phyloP scores from a whole-genome alignment of 2,329 filamentous ascomycete species.

The Amphichorda felina region DNA sequence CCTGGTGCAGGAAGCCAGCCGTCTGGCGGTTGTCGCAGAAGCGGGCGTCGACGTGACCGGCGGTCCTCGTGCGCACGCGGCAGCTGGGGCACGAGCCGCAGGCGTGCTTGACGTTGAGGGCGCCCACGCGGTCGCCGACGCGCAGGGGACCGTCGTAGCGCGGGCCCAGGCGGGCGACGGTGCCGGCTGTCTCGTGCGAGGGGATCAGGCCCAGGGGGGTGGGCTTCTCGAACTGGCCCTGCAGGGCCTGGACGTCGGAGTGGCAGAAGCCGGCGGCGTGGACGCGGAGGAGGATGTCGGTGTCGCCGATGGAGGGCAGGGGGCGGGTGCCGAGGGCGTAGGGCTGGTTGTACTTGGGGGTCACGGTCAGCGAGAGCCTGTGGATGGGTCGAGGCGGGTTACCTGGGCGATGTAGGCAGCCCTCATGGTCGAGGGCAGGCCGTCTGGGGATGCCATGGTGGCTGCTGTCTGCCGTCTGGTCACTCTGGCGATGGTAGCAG shows the following conservation, averaged over 20 bases:
- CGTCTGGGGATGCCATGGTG: not conserved
- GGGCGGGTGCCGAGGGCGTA: slow-evolving; percentile 11
- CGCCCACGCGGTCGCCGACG: slow-evolving; percentile 21
- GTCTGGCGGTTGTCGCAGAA: slow-evolving; percentile 18
- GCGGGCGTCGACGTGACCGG: slow-evolving; percentile 12
- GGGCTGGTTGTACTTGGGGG: slow-evolving; percentile 14
- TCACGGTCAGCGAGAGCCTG: not conserved
- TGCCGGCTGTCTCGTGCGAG: slow-evolving; percentile 23
- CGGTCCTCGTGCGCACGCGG: slow-evolving; percentile 6
- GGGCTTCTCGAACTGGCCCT: slow-evolving; percentile 16
- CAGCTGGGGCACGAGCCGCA: slow-evolving; percentile 17
- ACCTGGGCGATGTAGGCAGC: slow-evolving; percentile 10
- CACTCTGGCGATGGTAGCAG: too few relatives aligned
- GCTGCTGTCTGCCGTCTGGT: not conserved
- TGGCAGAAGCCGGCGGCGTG: slow-evolving; percentile 24
- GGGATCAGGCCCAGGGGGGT: slow-evolving; percentile 15
- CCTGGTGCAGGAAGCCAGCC: slow-evolving; percentile 20
- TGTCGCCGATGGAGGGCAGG: slow-evolving; percentile 11
- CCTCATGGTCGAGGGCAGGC: slow-evolving; percentile 6
- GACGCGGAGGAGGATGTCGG: slow-evolving; percentile 18
- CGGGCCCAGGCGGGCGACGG: slow-evolving; percentile 14
- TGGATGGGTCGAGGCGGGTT: not conserved
- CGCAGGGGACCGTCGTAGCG: slow-evolving; percentile 10
- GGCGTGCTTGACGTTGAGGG: slow-evolving; percentile 20
- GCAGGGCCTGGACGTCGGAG: slow-evolving; percentile 21